These are phyloP conservation scores for Silene vulgaris DNA, from an alignment of 179 eudicot species.

Conservation along the genomic window DNA sequence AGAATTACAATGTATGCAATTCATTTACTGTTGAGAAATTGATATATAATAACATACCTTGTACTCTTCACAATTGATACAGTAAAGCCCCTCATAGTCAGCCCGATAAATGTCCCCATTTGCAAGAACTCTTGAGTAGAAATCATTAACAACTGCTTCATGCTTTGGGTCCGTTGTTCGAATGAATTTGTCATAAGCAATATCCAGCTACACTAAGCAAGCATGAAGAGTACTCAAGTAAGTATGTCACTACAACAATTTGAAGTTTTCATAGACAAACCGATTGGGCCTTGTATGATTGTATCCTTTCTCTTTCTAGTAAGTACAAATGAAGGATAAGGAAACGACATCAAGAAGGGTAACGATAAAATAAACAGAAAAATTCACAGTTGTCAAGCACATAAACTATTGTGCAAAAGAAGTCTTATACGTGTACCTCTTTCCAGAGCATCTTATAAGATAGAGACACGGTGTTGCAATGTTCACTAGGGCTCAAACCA, in stretches of 20 bases:
- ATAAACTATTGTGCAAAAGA: background rate
- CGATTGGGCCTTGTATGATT: too few species aligned
- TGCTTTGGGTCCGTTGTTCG: constrained; percentile 79
- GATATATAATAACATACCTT: constrained; percentile 46
- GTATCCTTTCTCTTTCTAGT: constrained; percentile 1
- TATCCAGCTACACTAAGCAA: constrained; percentile 57
- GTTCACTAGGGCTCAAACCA: constrained; percentile 68
- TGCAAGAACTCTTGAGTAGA: constrained; percentile 76
- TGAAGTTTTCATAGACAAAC: background rate
- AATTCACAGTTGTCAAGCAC: background rate
- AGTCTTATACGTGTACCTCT: constrained; percentile 44
- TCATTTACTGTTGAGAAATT: background rate
- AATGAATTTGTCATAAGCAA: constrained; percentile 88
- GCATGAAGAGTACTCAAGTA: background rate
- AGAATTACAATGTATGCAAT: background rate
- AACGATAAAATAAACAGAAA: too few species aligned
- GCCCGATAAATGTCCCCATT: constrained; percentile 93
- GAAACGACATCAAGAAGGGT: background rate
- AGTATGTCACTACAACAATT: background rate
- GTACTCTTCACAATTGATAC: constrained; percentile 96
- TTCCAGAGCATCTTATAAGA: constrained; percentile 75
- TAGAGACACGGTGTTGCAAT: constrained; percentile 74
- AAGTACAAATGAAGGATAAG: background rate
- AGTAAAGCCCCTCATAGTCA: constrained; percentile 93
- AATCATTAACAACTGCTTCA: constrained; percentile 85